phyloP scores from a whole-genome alignment of 805 yeast species.

The Schwanniomyces polymorphus region DNA sequence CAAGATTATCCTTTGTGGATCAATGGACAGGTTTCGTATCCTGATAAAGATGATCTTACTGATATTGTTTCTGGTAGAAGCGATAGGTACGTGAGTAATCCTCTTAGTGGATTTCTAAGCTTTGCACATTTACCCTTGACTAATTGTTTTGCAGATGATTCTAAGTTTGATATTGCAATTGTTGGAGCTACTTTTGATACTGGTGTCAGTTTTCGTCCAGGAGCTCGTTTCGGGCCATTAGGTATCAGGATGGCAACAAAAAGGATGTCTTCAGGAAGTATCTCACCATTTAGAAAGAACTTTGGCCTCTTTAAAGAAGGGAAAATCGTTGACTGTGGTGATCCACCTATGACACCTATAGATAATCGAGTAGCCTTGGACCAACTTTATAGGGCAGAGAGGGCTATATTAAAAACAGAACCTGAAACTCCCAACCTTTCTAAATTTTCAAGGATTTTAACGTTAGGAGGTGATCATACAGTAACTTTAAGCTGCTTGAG shows the following conservation, averaged over 20 bases:
- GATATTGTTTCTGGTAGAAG: conserved; percentile 40
- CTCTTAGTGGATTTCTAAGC: conserved; percentile 31
- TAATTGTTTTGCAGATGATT: conserved; percentile 13
- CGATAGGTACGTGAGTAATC: conserved; percentile 38
- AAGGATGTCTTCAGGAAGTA: neutral
- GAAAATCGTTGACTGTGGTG: conserved; percentile 62
- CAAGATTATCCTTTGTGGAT: neutral
- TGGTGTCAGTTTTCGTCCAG: conserved; percentile 55
- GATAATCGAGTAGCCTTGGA: conserved; percentile 63
- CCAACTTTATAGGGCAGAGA: conserved; percentile 59
- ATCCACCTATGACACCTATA: conserved; percentile 67
- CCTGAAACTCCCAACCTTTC: conserved; percentile 2
- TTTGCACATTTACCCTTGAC: conserved; percentile 24
- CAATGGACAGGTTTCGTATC: conserved; percentile 13
- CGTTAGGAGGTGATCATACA: conserved; percentile 13
- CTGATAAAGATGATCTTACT: conserved; percentile 36
- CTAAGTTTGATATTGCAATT: conserved; percentile 48
- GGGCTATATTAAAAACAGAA: conserved; percentile 40
- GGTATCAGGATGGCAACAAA: conserved; percentile 35
- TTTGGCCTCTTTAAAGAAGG: conserved; percentile 35
- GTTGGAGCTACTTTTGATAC: conserved; percentile 63
- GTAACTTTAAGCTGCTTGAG: conserved; percentile 9
- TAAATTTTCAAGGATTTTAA: conserved; percentile 10
- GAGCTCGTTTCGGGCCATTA: conserved; percentile 61
- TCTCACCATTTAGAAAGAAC: conserved; percentile 28